Percentiles rank a stretch among this genome's conserved stretches.
Conservation (phyloP, 805 yeast species). For the Starmerella floricola region DNA sequence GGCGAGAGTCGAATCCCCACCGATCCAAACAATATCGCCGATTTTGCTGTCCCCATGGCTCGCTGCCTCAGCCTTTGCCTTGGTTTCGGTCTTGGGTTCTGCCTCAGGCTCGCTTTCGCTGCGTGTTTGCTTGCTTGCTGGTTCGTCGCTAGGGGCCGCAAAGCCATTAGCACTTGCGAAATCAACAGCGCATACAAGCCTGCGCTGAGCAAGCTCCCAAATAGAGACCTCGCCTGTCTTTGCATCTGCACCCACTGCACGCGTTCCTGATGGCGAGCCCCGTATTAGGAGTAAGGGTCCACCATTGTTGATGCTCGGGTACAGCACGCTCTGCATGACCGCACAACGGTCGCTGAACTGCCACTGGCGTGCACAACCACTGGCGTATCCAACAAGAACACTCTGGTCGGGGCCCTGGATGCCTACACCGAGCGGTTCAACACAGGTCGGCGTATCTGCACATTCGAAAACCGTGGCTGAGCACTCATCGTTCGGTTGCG, state of each 20-base stretch:
- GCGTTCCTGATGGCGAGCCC: conserved; percentile 4
- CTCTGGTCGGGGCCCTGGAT: conserved; percentile 1
- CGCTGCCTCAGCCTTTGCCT: no score
- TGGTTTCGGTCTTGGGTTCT: neutral
- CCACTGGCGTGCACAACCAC: conserved; percentile 13
- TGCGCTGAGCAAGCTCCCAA: conserved; percentile 11
- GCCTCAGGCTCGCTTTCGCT: no score
- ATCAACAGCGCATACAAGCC: neutral
- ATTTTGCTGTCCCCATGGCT: no score
- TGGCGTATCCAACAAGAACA: conserved; percentile 10
- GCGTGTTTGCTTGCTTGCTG: no score
- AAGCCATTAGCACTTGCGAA: neutral
- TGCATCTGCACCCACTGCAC: conserved; percentile 3
- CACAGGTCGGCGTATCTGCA: conserved; percentile 5
- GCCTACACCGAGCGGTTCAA: conserved; percentile 2
- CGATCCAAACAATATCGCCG: conserved; percentile 8
- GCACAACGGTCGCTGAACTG: neutral
- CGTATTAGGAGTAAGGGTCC: conserved; percentile 2
- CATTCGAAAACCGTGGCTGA: neutral
- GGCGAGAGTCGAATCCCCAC: conserved; percentile 7
- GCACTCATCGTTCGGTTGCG: neutral
- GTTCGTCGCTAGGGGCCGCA: neutral
- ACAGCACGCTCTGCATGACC: conserved; percentile 9
- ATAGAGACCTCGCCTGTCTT: conserved; percentile 3
- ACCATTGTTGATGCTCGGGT: conserved; percentile 1